Conservation (phyloP, 805 yeast species). For the Kuraishia piskuri region DNA sequence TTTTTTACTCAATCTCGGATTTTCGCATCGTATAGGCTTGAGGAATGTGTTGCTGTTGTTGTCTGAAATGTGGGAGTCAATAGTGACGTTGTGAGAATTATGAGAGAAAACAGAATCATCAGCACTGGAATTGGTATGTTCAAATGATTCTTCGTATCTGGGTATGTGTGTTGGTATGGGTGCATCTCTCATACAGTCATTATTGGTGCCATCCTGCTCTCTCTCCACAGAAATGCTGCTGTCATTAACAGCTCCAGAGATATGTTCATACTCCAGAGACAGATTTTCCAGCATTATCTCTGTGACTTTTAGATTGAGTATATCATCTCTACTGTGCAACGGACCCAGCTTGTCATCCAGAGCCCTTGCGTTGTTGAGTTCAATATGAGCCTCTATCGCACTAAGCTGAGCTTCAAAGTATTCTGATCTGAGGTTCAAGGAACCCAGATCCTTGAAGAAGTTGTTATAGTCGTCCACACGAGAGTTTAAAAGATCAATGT, state of each 20-base stretch:
- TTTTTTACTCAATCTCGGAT: background rate
- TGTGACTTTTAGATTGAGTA: conserved; percentile 33
- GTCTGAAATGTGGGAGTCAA: background rate
- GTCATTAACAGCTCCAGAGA: conserved; percentile 6
- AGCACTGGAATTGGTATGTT: background rate
- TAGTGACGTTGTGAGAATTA: background rate
- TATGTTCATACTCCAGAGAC: conserved; percentile 28
- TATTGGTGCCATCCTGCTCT: background rate
- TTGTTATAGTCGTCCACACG: background rate
- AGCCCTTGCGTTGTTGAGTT: conserved; percentile 10
- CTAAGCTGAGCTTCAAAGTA: conserved; percentile 24
- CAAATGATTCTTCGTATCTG: background rate
- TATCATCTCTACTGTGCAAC: conserved; percentile 20
- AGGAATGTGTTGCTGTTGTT: background rate
- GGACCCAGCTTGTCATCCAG: conserved; percentile 12
- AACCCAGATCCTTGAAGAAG: conserved; percentile 18
- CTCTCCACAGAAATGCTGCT: background rate
- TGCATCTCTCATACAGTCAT: background rate
- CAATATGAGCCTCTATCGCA: conserved; percentile 15
- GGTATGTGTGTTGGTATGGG: background rate
- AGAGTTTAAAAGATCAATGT: background rate
- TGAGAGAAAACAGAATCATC: background rate
- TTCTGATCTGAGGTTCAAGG: conserved; percentile 23
- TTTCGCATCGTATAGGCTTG: background rate
- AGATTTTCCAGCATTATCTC: conserved; percentile 38